These are phyloP conservation scores for Dactylellina haptotyla DNA, from an alignment of 2,329 filamentous ascomycete species.

Conservation along the genomic window DNA sequence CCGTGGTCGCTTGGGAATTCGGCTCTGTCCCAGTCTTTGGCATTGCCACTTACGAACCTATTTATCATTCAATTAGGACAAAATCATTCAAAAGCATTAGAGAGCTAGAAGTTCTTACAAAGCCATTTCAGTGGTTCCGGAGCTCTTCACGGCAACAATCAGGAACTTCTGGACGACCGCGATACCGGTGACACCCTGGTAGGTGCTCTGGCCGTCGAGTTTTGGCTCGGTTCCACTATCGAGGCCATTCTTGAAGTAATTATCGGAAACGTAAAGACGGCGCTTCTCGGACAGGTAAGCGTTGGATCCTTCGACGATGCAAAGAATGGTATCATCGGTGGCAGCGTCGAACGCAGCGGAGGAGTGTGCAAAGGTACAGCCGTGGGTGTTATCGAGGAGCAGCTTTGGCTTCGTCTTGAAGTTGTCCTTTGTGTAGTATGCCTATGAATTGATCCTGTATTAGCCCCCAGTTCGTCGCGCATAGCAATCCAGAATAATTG, in stretches of 20 bases:
- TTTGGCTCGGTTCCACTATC: constrained; percentile 73
- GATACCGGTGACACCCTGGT: constrained; percentile 82
- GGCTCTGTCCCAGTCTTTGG: constrained; percentile 86
- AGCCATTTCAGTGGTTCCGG: constrained; percentile 86
- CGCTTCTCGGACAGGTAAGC: constrained; percentile 78
- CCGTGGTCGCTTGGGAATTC: constrained; percentile 85
- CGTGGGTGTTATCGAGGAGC: constrained; percentile 74
- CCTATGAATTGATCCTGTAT: constrained; percentile 62
- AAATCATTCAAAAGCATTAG: not conserved
- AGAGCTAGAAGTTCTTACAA: constrained; percentile 70
- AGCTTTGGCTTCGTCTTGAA: constrained; percentile 75
- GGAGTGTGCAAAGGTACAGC: constrained; percentile 88
- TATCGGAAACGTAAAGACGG: constrained; percentile 81
- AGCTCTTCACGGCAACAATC: constrained; percentile 81
- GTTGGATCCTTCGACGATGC: constrained; percentile 78
- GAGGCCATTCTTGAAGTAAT: constrained; percentile 75
- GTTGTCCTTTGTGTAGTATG: constrained; percentile 83
- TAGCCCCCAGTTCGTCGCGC: too few species aligned
- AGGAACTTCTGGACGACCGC: constrained; percentile 87
- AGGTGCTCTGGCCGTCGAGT: constrained; percentile 76
- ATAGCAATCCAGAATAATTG: constrained; percentile 59
- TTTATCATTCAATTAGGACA: constrained; percentile 30
- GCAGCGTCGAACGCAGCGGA: constrained; percentile 78
- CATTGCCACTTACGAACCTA: constrained; percentile 75
- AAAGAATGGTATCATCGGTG: constrained; percentile 76